Evolutionary conservation across 2,329 filamentous ascomycete genomes (phyloP).

Genomic region (Golovinomyces cichoracearum): DNA sequence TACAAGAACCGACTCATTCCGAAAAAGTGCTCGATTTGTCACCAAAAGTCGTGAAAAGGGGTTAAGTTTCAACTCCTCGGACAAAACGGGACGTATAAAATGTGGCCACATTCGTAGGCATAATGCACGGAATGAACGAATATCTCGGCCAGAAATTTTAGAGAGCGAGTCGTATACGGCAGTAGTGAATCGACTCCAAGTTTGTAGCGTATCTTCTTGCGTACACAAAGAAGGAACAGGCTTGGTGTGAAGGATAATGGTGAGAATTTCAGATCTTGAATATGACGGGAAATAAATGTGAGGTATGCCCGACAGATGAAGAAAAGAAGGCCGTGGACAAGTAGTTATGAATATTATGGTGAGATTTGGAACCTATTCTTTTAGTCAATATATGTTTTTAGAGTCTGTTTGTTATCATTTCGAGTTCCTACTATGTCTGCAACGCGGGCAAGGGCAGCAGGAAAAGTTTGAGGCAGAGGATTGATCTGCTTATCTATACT

Average conservation of each 20-base stretch:
- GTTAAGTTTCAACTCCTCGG: constrained; percentile 39
- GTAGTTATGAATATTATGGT: constrained; percentile 55
- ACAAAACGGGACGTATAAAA: constrained; percentile 54
- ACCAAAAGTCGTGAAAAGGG: constrained; percentile 71
- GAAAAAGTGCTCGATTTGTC: constrained; percentile 39
- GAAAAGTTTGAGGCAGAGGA: constrained; percentile 40
- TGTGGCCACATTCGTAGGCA: constrained; percentile 58
- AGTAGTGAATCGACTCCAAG: constrained; percentile 57
- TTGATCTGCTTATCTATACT: constrained; percentile 67
- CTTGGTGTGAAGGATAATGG: constrained; percentile 38
- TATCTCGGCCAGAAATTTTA: constrained; percentile 53
- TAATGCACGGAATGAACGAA: constrained; percentile 43
- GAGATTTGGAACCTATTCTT: constrained; percentile 46
- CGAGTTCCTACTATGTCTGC: constrained; percentile 58
- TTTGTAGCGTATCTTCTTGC: constrained; percentile 31
- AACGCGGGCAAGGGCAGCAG: constrained; percentile 57
- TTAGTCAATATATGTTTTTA: constrained; percentile 4
- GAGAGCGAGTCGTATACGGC: constrained; percentile 72
- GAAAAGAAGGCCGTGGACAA: constrained; percentile 38
- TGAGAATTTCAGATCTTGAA: constrained; percentile 50
- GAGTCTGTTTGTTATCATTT: neutral
- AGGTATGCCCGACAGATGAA: constrained; percentile 44
- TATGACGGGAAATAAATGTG: constrained; percentile 70
- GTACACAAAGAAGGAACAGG: constrained; percentile 20
- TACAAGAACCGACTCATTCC: constrained; percentile 43